Evolutionary conservation across 495 filamentous ascomycete species (phyloP).

Genomic region (Neurospora cerealis): DNA sequence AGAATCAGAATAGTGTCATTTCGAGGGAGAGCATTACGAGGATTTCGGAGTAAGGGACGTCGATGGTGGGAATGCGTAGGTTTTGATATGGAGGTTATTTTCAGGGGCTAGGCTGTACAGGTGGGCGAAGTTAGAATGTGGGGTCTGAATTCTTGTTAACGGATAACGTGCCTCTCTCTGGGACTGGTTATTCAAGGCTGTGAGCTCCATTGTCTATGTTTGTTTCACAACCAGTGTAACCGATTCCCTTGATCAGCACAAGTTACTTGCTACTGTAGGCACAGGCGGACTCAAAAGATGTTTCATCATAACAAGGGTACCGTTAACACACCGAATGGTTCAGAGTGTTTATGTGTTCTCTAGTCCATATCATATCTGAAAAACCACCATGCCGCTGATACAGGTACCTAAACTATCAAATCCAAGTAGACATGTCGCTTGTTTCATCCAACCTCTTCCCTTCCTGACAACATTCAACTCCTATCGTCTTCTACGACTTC

Average conservation of each 20-base stretch:
- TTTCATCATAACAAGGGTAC: neutral
- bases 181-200: neutral
- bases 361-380: neutral
- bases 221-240: neutral
- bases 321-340: neutral
- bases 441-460: neutral
- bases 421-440: neutral
- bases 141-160: neutral
- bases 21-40: constrained; percentile 57
- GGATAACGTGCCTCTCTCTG: neutral
- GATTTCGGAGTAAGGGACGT: constrained; percentile 28
- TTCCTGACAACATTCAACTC: neutral
- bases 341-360: neutral
- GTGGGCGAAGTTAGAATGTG: neutral
- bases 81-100: neutral
- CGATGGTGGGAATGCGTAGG: neutral
- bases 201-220: neutral
- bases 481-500: neutral
- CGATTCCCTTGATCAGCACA: neutral
- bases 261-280: neutral
- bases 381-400: neutral
- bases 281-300: neutral
- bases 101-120: neutral
- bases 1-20: constrained; percentile 80
- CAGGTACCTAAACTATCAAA: neutral